Evolutionary conservation across 2,329 filamentous ascomycete genomes (phyloP), one percentile per base, ranked within the genome.

Genomic region (Domatiomyces catenatus): DNA sequence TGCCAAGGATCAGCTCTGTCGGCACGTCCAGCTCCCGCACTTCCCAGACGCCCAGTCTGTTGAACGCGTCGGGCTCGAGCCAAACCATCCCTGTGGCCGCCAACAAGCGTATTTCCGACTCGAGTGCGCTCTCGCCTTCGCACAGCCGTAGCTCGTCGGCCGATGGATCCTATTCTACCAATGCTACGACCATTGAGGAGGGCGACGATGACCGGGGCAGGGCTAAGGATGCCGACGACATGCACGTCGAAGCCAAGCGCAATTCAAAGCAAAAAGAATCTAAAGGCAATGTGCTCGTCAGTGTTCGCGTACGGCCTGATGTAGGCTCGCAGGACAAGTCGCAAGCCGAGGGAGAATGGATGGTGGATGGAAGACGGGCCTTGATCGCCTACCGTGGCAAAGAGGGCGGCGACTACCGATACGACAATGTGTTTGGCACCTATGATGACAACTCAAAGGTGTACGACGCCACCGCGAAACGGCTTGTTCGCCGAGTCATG

Each of bases 371-470:
- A 28, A 81, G 87, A 61, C 81, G 81, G 61, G 84, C 86, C 17
- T 70, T 93, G 39, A 83, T 98, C 50, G 78, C 85, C 7, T 94
- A 90, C 62, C 77, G 78, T 55, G 90, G 92, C 53, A 86, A 85
- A 59, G 92, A 96, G 68, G 87, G 84, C 32, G 92, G 90, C 49
- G 87, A 95, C 63, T 92, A 96, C 66, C 80, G 77, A 63, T 96
- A 95, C 69, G 92, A 98, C 71, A 96, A 96, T 69, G 92, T 96
- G 54, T 98, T 98, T 67, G 81, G 86, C 48, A 85, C 88, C 17
- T 81, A 93, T 64, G 90, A 98, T 64, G 86, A 95, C 65, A 98
- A 98, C 64, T 81, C 86, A 49, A 83, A 84, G 64, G 92, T 98
- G 8, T 98, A 98, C 65, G 92, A 98, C 67, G 81, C 90, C 56